These are phyloP conservation scores for Lachancea thermotolerans DNA, from an alignment of 805 yeast genomes.

Conservation along the genomic window DNA sequence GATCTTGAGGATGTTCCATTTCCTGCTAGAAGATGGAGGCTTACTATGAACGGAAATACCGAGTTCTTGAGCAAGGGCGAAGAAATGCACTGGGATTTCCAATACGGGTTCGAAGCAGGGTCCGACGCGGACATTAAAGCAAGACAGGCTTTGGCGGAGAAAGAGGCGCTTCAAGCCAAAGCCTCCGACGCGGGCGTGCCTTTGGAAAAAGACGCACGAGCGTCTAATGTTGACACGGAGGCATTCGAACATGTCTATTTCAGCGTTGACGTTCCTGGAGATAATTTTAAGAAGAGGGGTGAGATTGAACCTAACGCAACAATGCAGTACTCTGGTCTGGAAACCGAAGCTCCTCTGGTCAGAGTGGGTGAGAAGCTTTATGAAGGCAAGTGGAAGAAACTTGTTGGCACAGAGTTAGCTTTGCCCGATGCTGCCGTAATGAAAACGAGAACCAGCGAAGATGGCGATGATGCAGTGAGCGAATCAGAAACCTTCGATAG, in stretches of 20 bases:
- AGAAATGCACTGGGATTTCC: constrained; percentile 91
- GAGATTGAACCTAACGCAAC: constrained; percentile 35
- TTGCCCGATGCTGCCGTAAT: constrained; percentile 26
- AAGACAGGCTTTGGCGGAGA: constrained; percentile 30
- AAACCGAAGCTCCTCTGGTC: constrained; percentile 47
- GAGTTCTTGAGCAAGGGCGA: constrained; percentile 70
- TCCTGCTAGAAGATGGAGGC: constrained; percentile 44
- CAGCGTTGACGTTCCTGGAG: constrained; percentile 45
- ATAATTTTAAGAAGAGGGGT: constrained; percentile 24
- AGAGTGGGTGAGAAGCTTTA: constrained; percentile 54
- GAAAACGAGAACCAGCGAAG: constrained; percentile 11
- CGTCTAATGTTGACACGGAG: constrained; percentile 27
- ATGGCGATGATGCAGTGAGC: constrained; percentile 5
- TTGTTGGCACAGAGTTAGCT: constrained; percentile 70
- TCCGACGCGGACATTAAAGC: constrained; percentile 76
- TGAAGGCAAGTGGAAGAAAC: constrained; percentile 67
- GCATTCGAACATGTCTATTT: constrained; percentile 43
- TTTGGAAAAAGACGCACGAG: constrained; percentile 1
- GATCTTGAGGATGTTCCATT: constrained; percentile 17
- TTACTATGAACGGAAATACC: constrained; percentile 65
- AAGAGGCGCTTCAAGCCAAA: constrained; percentile 5
- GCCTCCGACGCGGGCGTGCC: constrained; percentile 7
- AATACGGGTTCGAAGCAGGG: constrained; percentile 75
- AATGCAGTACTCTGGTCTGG: constrained; percentile 52
- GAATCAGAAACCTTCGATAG: not conserved